Evolutionary conservation across 768 basidiomycete genomes (phyloP).

Genomic region (Flagelloscypha sp.): DNA sequence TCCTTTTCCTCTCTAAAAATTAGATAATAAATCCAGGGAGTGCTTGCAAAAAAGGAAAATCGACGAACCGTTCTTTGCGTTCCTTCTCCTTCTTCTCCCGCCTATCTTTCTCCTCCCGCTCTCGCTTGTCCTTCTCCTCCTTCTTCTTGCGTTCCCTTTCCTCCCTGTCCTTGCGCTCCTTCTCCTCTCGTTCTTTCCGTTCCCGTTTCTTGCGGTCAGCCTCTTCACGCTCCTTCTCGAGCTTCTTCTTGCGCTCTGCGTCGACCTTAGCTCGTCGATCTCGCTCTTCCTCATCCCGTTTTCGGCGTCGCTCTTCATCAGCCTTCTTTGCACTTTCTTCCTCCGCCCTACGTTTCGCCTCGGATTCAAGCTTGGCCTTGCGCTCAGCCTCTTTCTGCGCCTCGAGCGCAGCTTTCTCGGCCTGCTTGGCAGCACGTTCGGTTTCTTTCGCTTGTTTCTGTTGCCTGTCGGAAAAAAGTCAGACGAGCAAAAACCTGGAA

Average conservation of each 20-base stretch:
- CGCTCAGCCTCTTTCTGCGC: slow-evolving; percentile 89
- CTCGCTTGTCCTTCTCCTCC: slow-evolving; percentile 36
- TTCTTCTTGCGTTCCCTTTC: slow-evolving; percentile 59
- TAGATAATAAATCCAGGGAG: no score
- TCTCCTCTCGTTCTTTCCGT: slow-evolving; percentile 51
- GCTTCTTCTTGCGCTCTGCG: slow-evolving; percentile 65
- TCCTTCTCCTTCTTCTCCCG: slow-evolving; percentile 31
- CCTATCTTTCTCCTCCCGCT: slow-evolving; percentile 33
- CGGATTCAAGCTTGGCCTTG: slow-evolving; percentile 64
- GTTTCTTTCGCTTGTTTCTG: slow-evolving; percentile 92
- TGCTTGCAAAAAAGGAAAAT: no score
- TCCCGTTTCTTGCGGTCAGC: slow-evolving; percentile 67
- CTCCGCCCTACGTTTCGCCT: slow-evolving; percentile 66
- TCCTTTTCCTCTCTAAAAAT: no score
- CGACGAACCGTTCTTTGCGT: background rate
- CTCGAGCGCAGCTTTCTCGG: slow-evolving; percentile 68
- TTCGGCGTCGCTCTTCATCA: slow-evolving; percentile 66
- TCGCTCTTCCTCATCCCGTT: slow-evolving; percentile 70
- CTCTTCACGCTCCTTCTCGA: slow-evolving; percentile 58
- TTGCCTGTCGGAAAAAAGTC: slow-evolving; percentile 39
- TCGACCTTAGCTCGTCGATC: slow-evolving; percentile 74
- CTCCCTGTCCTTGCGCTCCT: slow-evolving; percentile 60
- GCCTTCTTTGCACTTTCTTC: slow-evolving; percentile 80
- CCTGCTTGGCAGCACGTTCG: slow-evolving; percentile 72
- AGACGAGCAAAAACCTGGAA: slow-evolving; percentile 7